Percentiles rank a stretch among this genome's conserved stretches.
phyloP scores from a whole-genome alignment of 208 protist species.

The Trypanosoma boissoni region DNA sequence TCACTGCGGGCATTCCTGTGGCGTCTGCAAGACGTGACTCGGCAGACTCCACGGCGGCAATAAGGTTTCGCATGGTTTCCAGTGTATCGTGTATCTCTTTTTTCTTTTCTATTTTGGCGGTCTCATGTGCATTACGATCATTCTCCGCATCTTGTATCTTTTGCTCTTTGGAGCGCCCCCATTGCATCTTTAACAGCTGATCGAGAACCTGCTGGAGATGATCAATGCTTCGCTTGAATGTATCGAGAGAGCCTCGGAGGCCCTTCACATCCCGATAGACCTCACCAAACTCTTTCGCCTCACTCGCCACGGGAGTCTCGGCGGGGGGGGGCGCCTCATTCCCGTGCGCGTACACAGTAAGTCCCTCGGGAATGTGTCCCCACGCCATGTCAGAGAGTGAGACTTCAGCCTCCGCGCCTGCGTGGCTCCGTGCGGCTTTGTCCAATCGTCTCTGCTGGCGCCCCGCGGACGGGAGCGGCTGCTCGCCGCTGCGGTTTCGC shows the following conservation, averaged over 20 bases:
- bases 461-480: conserved; percentile 30
- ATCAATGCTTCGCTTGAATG: conserved; percentile 74
- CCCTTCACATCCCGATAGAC: conserved; percentile 35
- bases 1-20: not conserved
- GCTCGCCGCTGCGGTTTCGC: conserved; percentile 58
- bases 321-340: conserved; percentile 15
- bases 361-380: conserved; percentile 71
- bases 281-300: conserved; percentile 29
- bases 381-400: conserved; percentile 65
- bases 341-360: conserved; percentile 72
- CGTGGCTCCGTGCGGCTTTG: conserved; percentile 31
- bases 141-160: conserved; percentile 21
- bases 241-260: conserved; percentile 53
- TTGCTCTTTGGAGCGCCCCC: conserved; percentile 37
- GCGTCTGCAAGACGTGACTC: conserved; percentile 1
- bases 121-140: conserved; percentile 6
- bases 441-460: too few species aligned
- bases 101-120: not conserved
- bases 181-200: conserved; percentile 46
- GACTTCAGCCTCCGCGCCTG: conserved; percentile 22
- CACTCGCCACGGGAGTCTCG: not conserved
- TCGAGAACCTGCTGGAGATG: conserved; percentile 58
- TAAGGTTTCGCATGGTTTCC: conserved; percentile 24
- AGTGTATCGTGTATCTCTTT: conserved; percentile 20
- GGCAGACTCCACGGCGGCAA: conserved; percentile 32